Base-by-base conservation (phyloP, 352 stramenopile species). In the Phytophthora rubi region DNA sequence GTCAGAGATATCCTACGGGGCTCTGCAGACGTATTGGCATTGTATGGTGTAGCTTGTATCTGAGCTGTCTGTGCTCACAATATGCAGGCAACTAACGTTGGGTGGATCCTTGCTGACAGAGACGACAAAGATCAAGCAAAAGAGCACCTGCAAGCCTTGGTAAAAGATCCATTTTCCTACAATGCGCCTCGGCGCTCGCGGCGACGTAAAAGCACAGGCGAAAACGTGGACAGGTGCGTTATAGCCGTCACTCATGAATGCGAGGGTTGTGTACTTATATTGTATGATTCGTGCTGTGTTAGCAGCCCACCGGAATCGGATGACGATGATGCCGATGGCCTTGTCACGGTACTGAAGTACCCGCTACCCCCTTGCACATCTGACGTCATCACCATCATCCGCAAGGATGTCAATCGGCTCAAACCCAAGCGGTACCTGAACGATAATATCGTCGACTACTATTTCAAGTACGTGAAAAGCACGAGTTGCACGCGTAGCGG, bases 361-460 rank as follows among this genome's bases (percentile, higher is more conserved):
- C 88, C 88, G 6, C 59, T 93, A 21, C 88, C 88, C 26, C 88
- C 88, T 2, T 91, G 84, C 49, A 83, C 80, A 0, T 81, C 75
- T 10, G 88, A 96, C 53, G 73, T 96, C 53, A 85, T 96, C 42
- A 91, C 86, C 18, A 91, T 96, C 28, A 90, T 86, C 23, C 68
- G 76, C 13, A 65, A 76, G 4, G 88, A 96, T 67, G 68, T 94
- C 7, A 71, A 60, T 12, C 71, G 86, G 3, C 57, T 94, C 18
- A 80, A 86, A 44, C 86, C 88, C 10, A 77, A 70, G 6, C 88
- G 93, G 48, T 98, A 97, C 65, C 74, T 98, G 53, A 98, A 98
- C 71, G 92, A 98, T 76, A 98, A 93, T 71, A 88, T 98, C 53
- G 92, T 98, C 66, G 91, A 98, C 63, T 97, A 96, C 62, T 96